Evolutionary conservation across 768 basidiomycete species (phyloP).

Genomic region (Boletus fagicola): DNA sequence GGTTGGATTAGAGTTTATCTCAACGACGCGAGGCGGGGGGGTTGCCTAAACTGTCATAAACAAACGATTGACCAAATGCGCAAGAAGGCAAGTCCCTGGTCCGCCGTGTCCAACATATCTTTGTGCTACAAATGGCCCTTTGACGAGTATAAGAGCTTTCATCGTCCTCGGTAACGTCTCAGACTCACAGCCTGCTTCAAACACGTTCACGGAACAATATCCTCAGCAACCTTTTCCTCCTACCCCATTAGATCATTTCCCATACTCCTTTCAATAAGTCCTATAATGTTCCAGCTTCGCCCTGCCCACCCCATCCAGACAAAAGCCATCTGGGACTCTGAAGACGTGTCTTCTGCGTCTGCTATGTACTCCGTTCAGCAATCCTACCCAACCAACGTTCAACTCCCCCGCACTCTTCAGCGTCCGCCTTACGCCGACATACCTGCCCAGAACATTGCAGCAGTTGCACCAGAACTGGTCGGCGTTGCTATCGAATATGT

Average conservation of each 20-base stretch:
- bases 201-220: slow-evolving; percentile 12
- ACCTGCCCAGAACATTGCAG: slow-evolving; percentile 50
- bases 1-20: slow-evolving; percentile 22
- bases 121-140: slow-evolving; percentile 31
- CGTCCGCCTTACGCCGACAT: slow-evolving; percentile 61
- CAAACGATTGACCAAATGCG: slow-evolving; percentile 37
- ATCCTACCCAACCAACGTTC: slow-evolving; percentile 40
- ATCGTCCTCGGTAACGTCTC: slow-evolving; percentile 11
- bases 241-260: slow-evolving; percentile 20
- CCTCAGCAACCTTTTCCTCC: slow-evolving; percentile 20
- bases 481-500: slow-evolving; percentile 64
- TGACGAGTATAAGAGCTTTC: slow-evolving; percentile 30
- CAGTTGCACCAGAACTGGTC: slow-evolving; percentile 51
- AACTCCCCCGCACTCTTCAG: slow-evolving; percentile 69
- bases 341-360: slow-evolving; percentile 26
- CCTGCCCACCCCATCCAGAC: slow-evolving; percentile 37
- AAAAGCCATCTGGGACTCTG: slow-evolving; percentile 37
- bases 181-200: slow-evolving; percentile 16
- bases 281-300: slow-evolving; percentile 36
- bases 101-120: slow-evolving; percentile 29
- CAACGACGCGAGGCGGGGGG: slow-evolving; percentile 11
- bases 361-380: slow-evolving; percentile 33
- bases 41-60: slow-evolving; percentile 32
- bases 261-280: slow-evolving; percentile 4
- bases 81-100: slow-evolving; percentile 25